A percentile compares a stretch with the other conserved stretches of the same genome.
Conservation (phyloP, 805 yeast species). For the Candida awuae region DNA sequence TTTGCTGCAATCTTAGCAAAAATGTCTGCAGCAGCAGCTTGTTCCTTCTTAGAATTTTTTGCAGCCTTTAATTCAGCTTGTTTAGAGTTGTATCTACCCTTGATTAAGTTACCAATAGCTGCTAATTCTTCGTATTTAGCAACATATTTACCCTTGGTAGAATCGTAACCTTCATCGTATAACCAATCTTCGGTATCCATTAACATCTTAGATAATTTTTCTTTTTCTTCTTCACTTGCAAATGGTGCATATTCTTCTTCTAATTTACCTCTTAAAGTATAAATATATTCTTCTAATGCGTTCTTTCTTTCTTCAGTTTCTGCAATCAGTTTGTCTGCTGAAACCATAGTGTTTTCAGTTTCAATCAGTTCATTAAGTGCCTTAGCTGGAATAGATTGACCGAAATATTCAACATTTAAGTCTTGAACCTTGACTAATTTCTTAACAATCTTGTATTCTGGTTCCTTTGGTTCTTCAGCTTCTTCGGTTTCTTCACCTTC, state of each 20-base stretch:
- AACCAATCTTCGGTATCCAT: conserved; percentile 95
- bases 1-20: conserved; percentile 77
- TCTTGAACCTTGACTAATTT: conserved; percentile 88
- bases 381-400: conserved; percentile 53
- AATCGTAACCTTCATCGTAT: conserved; percentile 94
- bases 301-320: conserved; percentile 99
- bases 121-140: conserved; percentile 98
- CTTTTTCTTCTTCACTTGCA: conserved; percentile 88
- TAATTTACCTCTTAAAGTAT: conserved; percentile 92
- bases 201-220: conserved; percentile 62
- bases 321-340: conserved; percentile 92
- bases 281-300: conserved; percentile 96
- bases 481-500: conserved; percentile 24
- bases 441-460: conserved; percentile 83
- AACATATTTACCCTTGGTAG: conserved; percentile 92
- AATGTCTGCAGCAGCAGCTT: conserved; percentile 17
- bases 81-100: conserved; percentile 89
- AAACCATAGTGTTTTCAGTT: conserved; percentile 73
- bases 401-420: conserved; percentile 50
- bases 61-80: conserved; percentile 95
- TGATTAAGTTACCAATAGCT: conserved; percentile 86
- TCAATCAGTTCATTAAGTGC: conserved; percentile 60
- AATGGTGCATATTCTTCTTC: conserved; percentile 85
- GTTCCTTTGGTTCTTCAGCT: conserved; percentile 48
- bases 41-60: conserved; percentile 72